A percentile compares a stretch with the other conserved stretches of the same genome.
phyloP scores from a whole-genome alignment of 2,329 filamentous ascomycete species.

The Scolecobasidium constrictum region DNA sequence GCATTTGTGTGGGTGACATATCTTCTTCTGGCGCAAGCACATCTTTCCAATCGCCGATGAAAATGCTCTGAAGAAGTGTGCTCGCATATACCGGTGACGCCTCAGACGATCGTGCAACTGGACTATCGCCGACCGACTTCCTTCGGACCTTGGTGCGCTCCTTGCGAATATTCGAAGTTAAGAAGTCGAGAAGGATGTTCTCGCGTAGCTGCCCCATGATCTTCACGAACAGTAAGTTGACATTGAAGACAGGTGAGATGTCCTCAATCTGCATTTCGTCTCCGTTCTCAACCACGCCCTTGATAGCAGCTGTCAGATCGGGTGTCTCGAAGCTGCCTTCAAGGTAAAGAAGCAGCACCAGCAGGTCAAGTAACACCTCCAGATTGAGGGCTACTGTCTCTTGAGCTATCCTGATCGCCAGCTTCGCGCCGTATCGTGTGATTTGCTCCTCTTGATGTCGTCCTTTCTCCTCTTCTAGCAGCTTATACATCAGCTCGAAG shows the following conservation, averaged over 20 bases:
- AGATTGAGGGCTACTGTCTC: constrained; percentile 66
- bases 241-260: constrained; percentile 44
- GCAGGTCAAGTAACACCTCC: constrained; percentile 67
- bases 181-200: constrained; percentile 23
- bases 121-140: constrained; percentile 3
- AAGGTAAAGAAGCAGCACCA: constrained; percentile 77
- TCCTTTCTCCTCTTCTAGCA: constrained; percentile 20
- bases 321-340: constrained; percentile 69
- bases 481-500: constrained; percentile 18
- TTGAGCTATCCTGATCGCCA: constrained; percentile 66
- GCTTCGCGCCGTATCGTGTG: constrained; percentile 65
- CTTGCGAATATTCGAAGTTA: constrained; percentile 18
- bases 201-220: constrained; percentile 38
- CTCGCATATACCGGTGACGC: constrained; percentile 11
- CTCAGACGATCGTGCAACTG: neutral
- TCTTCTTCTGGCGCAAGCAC: constrained; percentile 17
- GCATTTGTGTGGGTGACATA: constrained; percentile 17
- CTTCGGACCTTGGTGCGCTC: constrained; percentile 16
- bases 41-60: constrained; percentile 29
- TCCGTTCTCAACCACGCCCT: neutral
- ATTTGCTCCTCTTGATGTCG: constrained; percentile 37
- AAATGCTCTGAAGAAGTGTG: constrained; percentile 28
- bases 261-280: constrained; percentile 4
- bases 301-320: constrained; percentile 40
- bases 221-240: constrained; percentile 49